Percentiles rank a stretch among this genome's conserved stretches.
Evolutionary conservation across 148 eudicot genomes (phyloP).

Genomic region (Silene uniflora): DNA sequence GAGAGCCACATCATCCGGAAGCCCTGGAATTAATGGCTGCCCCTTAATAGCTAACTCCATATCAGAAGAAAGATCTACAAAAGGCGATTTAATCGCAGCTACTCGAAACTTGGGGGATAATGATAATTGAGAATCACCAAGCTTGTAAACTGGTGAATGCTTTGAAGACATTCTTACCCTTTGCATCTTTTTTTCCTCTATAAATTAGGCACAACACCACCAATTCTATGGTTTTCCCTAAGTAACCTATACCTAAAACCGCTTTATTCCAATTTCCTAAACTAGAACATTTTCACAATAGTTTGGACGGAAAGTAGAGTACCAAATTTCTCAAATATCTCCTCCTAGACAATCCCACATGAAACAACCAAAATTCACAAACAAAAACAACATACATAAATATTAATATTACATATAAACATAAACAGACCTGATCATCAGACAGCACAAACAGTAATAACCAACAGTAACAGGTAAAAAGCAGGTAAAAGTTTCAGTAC

Average conservation of each 20-base stretch:
- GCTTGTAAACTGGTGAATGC: constrained; percentile 62
- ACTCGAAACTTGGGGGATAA: constrained; percentile 81
- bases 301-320: neutral
- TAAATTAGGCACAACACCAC: neutral
- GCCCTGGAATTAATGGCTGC: constrained; percentile 74
- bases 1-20: constrained; percentile 85
- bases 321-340: constrained; percentile 1
- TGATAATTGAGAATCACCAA: constrained; percentile 66
- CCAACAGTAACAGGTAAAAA: neutral
- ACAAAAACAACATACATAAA: neutral
- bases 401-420: no score
- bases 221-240: neutral
- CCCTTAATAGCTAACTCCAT: constrained; percentile 46
- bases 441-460: constrained; percentile 3
- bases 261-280: neutral
- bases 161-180: constrained; percentile 66
- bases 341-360: neutral
- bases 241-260: neutral
- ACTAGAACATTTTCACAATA: neutral
- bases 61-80: constrained; percentile 53
- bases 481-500: neutral
- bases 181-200: constrained; percentile 47
- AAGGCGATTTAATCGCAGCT: constrained; percentile 35
- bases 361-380: constrained; percentile 13
- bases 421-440: constrained; percentile 3